Conservation (phyloP, 768 basidiomycete genomes). For the Macrolepiota fuliginosa region DNA sequence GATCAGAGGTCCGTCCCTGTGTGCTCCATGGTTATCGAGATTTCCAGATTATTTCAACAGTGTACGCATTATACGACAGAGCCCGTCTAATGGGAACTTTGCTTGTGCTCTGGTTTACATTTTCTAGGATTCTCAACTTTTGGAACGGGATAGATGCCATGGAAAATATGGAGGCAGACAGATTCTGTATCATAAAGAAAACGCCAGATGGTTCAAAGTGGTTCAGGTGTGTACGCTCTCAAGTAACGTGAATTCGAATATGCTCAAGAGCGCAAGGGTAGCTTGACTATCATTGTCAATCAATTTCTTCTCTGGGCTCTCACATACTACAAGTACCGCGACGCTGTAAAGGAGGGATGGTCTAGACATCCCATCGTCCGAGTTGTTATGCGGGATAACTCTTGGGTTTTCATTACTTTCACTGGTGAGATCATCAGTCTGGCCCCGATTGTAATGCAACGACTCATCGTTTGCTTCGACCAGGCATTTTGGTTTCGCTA, state of each 20-base stretch:
- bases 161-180: neutral
- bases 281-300: neutral
- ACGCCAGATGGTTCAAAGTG: neutral
- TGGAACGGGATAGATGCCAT: neutral
- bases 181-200: neutral
- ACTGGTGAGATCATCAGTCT: neutral
- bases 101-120: neutral
- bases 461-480: neutral
- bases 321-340: slow-evolving; percentile 2
- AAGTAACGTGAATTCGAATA: neutral
- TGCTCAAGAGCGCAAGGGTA: neutral
- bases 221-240: neutral
- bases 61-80: neutral
- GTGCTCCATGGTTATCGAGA: neutral
- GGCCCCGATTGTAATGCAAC: neutral
- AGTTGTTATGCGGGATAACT: neutral
- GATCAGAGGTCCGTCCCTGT: slow-evolving; percentile 1
- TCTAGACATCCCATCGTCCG: neutral
- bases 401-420: neutral
- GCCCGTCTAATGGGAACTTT: neutral
- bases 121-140: neutral
- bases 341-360: neutral
- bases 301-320: neutral
- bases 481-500: neutral
- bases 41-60: neutral